A percentile compares a stretch with the other conserved stretches of the same genome.
These are phyloP conservation scores for Cornus florida DNA, from an alignment of 148 eudicot species.

Conservation along the genomic window DNA sequence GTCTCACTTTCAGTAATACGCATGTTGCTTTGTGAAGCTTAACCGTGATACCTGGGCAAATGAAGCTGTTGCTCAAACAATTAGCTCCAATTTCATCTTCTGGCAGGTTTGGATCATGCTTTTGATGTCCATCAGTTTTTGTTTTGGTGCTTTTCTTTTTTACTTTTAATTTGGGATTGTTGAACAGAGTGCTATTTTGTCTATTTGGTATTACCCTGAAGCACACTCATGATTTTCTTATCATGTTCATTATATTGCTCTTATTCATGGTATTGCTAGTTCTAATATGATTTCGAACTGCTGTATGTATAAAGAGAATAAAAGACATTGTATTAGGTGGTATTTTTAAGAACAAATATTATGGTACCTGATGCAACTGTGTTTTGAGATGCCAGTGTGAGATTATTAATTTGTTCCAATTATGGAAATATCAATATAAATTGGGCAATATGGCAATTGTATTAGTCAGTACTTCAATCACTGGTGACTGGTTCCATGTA, in stretches of 20 bases:
- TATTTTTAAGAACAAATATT: background rate
- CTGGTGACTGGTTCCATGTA: background rate
- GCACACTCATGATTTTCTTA: background rate
- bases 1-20: constrained; percentile 10
- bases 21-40: constrained; percentile 49
- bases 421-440: background rate
- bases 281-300: background rate
- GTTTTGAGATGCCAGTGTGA: background rate
- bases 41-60: constrained; percentile 99
- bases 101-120: constrained; percentile 68
- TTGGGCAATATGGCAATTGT: background rate
- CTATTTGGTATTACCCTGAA: background rate
- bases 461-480: background rate
- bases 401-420: background rate
- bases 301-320: background rate
- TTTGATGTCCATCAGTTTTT: background rate
- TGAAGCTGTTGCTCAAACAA: constrained; percentile 94
- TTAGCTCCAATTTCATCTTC: constrained; percentile 82
- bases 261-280: too few species aligned
- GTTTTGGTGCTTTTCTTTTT: constrained; percentile 4
- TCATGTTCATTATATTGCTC: background rate
- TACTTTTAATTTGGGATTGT: constrained; percentile 1
- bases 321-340: too few species aligned
- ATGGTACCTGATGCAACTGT: background rate
- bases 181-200: background rate